Evolutionary conservation across 305 asterid genomes (phyloP).

Genomic region (Solanum hybrid): DNA sequence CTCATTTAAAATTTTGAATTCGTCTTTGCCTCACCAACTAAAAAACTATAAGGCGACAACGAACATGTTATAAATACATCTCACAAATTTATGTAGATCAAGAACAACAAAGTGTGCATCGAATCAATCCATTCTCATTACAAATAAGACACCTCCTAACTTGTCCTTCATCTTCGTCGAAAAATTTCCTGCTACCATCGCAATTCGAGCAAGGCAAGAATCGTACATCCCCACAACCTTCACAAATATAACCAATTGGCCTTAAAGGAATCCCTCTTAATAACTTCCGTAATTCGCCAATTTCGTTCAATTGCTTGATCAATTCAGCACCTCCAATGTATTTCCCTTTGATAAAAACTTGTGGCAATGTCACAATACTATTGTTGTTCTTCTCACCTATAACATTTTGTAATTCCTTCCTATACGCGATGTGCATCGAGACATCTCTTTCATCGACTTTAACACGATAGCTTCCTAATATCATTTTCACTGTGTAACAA

Average conservation of each 20-base stretch:
- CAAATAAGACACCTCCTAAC: conserved; percentile 43
- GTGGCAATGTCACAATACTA: conserved; percentile 36
- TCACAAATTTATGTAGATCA: conserved; percentile 8
- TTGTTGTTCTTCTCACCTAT: conserved; percentile 34
- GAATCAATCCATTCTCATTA: conserved; percentile 78
- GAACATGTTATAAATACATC: background rate
- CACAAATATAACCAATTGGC: conserved; percentile 36
- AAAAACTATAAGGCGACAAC: background rate
- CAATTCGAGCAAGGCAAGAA: conserved; percentile 71
- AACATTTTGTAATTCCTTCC: conserved; percentile 42
- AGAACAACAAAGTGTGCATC: conserved; percentile 61
- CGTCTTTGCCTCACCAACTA: background rate
- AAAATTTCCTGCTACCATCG: conserved; percentile 64
- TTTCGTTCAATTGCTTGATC: conserved; percentile 47
- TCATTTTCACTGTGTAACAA: conserved; percentile 64
- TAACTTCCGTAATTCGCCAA: conserved; percentile 50
- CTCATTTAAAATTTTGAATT: background rate
- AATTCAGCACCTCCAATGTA: conserved; percentile 65
- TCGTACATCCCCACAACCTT: conserved; percentile 61
- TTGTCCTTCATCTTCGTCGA: conserved; percentile 61
- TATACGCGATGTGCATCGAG: conserved; percentile 63
- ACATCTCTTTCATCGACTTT: conserved; percentile 66
- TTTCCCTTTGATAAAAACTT: conserved; percentile 70
- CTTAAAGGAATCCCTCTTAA: conserved; percentile 53
- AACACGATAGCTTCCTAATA: conserved; percentile 58